Evolutionary conservation across 306 rosid genomes (phyloP).

Genomic region (Prosopis cineraria): DNA sequence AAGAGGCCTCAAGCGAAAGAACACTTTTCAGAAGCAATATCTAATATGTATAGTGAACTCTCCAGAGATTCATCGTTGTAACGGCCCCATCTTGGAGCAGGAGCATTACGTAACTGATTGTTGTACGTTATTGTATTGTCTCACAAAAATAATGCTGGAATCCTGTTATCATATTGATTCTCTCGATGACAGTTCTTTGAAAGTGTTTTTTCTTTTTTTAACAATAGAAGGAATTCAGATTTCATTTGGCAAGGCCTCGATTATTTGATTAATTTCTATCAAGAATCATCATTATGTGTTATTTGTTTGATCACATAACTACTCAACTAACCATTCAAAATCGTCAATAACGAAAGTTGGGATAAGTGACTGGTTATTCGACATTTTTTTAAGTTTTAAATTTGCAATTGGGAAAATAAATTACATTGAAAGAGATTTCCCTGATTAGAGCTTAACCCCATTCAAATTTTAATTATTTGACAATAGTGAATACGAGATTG

Average conservation of each 20-base stretch:
- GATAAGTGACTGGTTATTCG: background rate
- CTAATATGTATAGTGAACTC: constrained; percentile 81
- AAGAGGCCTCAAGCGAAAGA: constrained; percentile 96
- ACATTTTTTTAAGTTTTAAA: background rate
- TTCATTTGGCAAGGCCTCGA: background rate
- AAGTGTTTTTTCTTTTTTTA: no score
- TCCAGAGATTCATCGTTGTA: constrained; percentile 35
- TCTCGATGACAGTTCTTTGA: background rate
- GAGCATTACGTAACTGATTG: constrained; percentile 15
- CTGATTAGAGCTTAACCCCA: no score
- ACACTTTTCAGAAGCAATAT: constrained; percentile 63
- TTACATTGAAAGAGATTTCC: background rate
- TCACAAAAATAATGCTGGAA: constrained; percentile 19
- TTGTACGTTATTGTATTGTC: constrained; percentile 27
- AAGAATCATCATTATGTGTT: background rate
- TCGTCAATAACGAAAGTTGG: no score
- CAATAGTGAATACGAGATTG: no score
- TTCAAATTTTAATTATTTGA: no score
- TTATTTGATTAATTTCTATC: background rate
- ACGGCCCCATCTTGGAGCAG: background rate
- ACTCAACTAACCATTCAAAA: background rate
- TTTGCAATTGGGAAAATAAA: background rate
- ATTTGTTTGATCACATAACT: background rate
- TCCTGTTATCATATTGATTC: constrained; percentile 9
- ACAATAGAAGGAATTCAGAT: background rate